A percentile compares a stretch with the other conserved stretches of the same genome.
These are phyloP conservation scores for Pleurotus cornucopiae DNA, from an alignment of 768 basidiomycete genomes.

Conservation along the genomic window DNA sequence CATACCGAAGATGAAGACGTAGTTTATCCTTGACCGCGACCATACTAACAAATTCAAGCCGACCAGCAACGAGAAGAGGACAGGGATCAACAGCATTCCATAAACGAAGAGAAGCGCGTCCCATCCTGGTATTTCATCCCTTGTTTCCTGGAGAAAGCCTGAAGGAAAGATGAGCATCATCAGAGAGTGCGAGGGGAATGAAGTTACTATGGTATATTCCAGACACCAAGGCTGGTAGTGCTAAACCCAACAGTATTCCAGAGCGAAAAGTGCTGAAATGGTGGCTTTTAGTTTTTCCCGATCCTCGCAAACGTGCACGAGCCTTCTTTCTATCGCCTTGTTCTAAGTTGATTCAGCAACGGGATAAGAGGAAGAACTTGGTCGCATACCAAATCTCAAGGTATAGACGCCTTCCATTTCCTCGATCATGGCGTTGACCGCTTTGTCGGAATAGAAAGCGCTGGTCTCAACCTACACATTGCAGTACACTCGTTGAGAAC, in stretches of 20 bases:
- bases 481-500: background rate
- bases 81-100: conserved; percentile 66
- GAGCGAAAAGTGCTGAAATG: conserved; percentile 73
- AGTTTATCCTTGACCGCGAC: conserved; percentile 77
- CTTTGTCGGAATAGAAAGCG: conserved; percentile 59
- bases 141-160: conserved; percentile 57
- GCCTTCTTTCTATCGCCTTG: conserved; percentile 80
- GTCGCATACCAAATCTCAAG: conserved; percentile 61
- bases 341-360: conserved; percentile 24
- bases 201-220: conserved; percentile 59
- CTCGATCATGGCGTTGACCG: conserved; percentile 62
- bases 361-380: background rate
- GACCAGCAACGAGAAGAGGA: conserved; percentile 71
- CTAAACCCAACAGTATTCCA: conserved; percentile 68
- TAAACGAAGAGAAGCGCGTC: conserved; percentile 76
- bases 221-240: conserved; percentile 59
- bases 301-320: conserved; percentile 56
- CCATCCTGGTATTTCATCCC: conserved; percentile 61
- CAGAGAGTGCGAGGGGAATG: background rate
- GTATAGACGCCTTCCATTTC: conserved; percentile 80
- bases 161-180: background rate
- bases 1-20: conserved; percentile 87
- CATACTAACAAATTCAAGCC: conserved; percentile 83
- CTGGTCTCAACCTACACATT: conserved; percentile 55
- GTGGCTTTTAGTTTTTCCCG: conserved; percentile 47